phyloP scores from a whole-genome alignment of 1,284 basidiomycete species.

The Moesziomyces sp. region DNA sequence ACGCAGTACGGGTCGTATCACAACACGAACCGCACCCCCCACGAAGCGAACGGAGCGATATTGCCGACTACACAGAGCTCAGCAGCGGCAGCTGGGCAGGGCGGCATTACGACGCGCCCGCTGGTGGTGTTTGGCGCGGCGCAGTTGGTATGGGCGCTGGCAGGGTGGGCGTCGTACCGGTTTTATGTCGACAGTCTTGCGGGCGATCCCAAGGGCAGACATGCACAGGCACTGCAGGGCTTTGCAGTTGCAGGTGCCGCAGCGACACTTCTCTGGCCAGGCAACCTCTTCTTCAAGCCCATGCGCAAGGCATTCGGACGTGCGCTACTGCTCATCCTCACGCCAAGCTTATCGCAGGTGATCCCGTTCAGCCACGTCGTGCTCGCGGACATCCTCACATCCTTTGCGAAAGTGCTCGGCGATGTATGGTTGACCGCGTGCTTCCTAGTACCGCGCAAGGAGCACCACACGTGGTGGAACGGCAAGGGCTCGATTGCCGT shows the following conservation, averaged over 20 bases:
- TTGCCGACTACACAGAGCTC: constrained; percentile 12
- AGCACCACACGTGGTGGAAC: constrained; percentile 62
- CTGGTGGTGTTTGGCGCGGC: constrained; percentile 37
- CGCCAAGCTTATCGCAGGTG: constrained; percentile 74
- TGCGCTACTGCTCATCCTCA: constrained; percentile 76
- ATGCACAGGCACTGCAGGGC: constrained; percentile 61
- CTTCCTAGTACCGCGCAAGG: constrained; percentile 74
- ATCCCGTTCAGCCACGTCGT: constrained; percentile 92
- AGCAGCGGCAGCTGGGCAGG: not conserved
- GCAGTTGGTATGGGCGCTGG: constrained; percentile 46
- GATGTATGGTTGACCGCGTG: constrained; percentile 88
- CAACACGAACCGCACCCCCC: constrained; percentile 12
- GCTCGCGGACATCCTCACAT: constrained; percentile 94
- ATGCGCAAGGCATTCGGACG: constrained; percentile 46
- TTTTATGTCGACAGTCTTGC: constrained; percentile 46
- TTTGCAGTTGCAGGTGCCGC: constrained; percentile 48
- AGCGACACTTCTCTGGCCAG: constrained; percentile 51
- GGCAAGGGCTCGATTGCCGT: constrained; percentile 71
- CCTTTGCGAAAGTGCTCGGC: constrained; percentile 94
- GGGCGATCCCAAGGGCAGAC: constrained; percentile 52
- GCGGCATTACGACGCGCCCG: constrained; percentile 9
- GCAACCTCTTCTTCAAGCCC: constrained; percentile 48
- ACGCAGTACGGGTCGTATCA: constrained; percentile 34
- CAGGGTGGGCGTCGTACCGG: constrained; percentile 61
- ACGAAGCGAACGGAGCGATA: constrained; percentile 9